Evolutionary conservation across 1,284 basidiomycete species (phyloP).

Genomic region (Cryptococcus deneoformans): DNA sequence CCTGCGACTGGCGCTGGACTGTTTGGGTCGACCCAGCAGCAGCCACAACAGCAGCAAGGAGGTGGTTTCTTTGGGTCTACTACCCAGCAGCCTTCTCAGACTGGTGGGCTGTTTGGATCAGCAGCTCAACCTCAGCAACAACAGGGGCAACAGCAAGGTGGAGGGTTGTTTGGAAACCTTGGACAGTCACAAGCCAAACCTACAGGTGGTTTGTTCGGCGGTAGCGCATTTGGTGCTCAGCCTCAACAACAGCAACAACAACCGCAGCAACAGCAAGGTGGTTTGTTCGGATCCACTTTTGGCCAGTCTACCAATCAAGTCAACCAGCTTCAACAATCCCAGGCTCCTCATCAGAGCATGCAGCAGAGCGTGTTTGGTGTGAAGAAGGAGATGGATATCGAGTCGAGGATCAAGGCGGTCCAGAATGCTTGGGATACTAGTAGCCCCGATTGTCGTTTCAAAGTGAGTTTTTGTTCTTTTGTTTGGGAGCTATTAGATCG

Average conservation of each 20-base stretch:
- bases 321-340: background rate
- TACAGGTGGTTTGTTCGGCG: slow-evolving; percentile 6
- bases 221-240: slow-evolving; percentile 3
- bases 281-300: slow-evolving; percentile 5
- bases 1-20: background rate
- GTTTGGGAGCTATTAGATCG: background rate
- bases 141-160: slow-evolving; percentile 4
- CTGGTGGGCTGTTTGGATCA: slow-evolving; percentile 10
- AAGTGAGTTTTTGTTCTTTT: slow-evolving; percentile 54
- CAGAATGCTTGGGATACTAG: slow-evolving; percentile 68
- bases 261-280: slow-evolving; percentile 9
- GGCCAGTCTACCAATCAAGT: background rate
- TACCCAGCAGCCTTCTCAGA: background rate
- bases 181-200: slow-evolving; percentile 10
- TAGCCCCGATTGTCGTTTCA: slow-evolving; percentile 72
- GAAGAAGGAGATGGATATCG: slow-evolving; percentile 51
- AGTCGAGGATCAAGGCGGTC: slow-evolving; percentile 64
- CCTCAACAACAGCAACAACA: slow-evolving; percentile 5
- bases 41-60: slow-evolving; percentile 1
- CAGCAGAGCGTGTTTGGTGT: slow-evolving; percentile 9
- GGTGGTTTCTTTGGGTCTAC: slow-evolving; percentile 39
- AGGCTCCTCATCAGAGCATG: background rate
- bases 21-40: slow-evolving; percentile 7
- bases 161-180: slow-evolving; percentile 6
- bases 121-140: slow-evolving; percentile 8